phyloP scores from a whole-genome alignment of 768 basidiomycete genomes.

The Kwoniella dejecticola region DNA sequence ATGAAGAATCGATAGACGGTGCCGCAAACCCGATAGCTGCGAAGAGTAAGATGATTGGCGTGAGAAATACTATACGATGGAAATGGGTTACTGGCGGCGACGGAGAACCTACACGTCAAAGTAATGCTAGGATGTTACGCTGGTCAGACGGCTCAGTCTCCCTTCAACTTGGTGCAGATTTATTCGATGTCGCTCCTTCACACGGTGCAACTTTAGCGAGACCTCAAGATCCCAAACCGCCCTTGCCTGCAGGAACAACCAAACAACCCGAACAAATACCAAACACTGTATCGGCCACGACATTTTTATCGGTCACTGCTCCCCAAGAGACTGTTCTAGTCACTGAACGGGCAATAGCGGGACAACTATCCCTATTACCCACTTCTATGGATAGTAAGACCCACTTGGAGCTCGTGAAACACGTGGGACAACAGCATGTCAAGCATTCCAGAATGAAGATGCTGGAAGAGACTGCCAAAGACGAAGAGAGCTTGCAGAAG shows the following conservation, averaged over 20 bases:
- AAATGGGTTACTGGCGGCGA: conserved; percentile 79
- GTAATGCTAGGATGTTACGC: conserved; percentile 84
- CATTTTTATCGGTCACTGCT: conserved; percentile 35
- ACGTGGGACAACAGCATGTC: conserved; percentile 48
- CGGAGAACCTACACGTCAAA: conserved; percentile 74
- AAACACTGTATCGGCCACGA: conserved; percentile 20
- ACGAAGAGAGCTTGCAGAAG: conserved; percentile 28
- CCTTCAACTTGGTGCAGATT: conserved; percentile 85
- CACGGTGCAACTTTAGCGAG: conserved; percentile 28
- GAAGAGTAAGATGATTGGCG: conserved; percentile 75
- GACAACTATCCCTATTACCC: conserved; percentile 45
- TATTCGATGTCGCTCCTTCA: conserved; percentile 72
- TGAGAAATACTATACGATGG: conserved; percentile 95
- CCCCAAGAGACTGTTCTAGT: conserved; percentile 36
- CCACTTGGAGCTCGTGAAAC: conserved; percentile 43
- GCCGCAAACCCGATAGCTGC: conserved; percentile 59
- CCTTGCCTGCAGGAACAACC: not conserved
- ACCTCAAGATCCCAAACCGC: conserved; percentile 24
- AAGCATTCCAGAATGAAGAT: conserved; percentile 47
- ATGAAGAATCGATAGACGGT: conserved; percentile 68
- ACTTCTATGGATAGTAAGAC: conserved; percentile 47
- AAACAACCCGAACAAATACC: conserved; percentile 1
- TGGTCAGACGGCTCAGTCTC: conserved; percentile 96
- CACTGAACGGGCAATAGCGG: conserved; percentile 47
- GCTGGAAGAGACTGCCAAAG: conserved; percentile 30